Evolutionary conservation across 805 yeast species (phyloP), one percentile per base, ranked within the genome.

Genomic region (Nakazawaea populi): DNA sequence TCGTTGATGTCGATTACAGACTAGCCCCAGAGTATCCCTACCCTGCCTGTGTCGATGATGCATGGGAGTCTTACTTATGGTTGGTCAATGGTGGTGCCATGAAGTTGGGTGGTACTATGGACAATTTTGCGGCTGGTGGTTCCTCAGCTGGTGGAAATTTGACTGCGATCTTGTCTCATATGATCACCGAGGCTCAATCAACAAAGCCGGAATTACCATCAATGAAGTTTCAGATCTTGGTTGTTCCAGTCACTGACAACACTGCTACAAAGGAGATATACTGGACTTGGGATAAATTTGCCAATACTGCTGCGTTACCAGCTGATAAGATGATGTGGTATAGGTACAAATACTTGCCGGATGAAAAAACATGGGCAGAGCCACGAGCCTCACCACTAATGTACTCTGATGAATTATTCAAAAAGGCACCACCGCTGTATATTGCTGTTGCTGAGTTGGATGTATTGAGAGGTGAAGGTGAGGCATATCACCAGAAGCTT

Each of bases 11-110:
- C n/a, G 79, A 76, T 58, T 77, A 77, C 60, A 54, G 81, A 40
- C 59, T 75, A 49, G 80, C 80, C 0, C 82, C 82, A 3, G 79
- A 76, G 57, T 55, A 62, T 56, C 75, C 75, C 27, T 77, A 64
- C 58, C 82, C 82, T 3, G 76, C 79, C 8, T 66, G 74, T 42
- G 69, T 73, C 2, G 69, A 75, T 8, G 80, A 76, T 61, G 57
- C 73, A n/a, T 72, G 63, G 52, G 70, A 67, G 49, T 60, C 77
- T 3, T 55, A 65, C 12, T 12, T 69, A 18, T 70, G 66, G 59
- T 60, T 61, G 29, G 55, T 58, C 57, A 56, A 58, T 11, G 61
- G 61, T 5, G 55, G 61, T 10, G 61, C 57, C 35, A 14, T 45
- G 5, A 54, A 53, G 11, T 53, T 69, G 32, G 60, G 58, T 1